phyloP scores from a whole-genome alignment of 2,329 filamentous ascomycete genomes.

The Fusarium xyrophilum region DNA sequence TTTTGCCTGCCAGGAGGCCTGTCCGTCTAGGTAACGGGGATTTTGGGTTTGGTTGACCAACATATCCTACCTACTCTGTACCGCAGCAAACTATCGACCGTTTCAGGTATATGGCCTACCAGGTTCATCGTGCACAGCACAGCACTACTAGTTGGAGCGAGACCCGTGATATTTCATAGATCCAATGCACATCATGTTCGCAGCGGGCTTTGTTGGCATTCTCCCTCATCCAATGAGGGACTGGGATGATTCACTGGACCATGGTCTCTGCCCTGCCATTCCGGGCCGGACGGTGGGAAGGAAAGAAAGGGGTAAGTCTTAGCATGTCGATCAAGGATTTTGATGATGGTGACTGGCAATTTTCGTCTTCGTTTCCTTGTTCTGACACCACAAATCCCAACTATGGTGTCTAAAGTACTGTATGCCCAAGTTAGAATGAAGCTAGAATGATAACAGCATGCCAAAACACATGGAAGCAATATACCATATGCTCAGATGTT shows the following conservation, averaged over 20 bases:
- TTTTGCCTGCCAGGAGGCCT: neutral
- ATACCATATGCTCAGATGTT: neutral
- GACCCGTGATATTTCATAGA: slow-evolving; percentile 1
- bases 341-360: neutral
- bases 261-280: neutral
- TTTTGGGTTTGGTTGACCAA: neutral
- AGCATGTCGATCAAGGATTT: neutral
- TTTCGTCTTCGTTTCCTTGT: neutral
- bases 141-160: neutral
- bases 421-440: neutral
- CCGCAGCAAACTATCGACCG: slow-evolving; percentile 6
- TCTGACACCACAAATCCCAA: neutral
- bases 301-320: neutral
- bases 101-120: slow-evolving; percentile 14
- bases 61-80: too few species aligned
- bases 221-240: slow-evolving; percentile 10
- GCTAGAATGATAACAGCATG: neutral
- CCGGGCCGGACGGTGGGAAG: neutral
- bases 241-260: neutral
- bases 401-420: neutral
- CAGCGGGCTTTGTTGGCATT: slow-evolving; percentile 18
- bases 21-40: neutral
- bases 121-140: neutral
- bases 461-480: neutral
- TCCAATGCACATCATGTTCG: slow-evolving; percentile 37